Conservation (phyloP, 192 early-diverging fungal species). For the Paraglomus brasilianum region DNA sequence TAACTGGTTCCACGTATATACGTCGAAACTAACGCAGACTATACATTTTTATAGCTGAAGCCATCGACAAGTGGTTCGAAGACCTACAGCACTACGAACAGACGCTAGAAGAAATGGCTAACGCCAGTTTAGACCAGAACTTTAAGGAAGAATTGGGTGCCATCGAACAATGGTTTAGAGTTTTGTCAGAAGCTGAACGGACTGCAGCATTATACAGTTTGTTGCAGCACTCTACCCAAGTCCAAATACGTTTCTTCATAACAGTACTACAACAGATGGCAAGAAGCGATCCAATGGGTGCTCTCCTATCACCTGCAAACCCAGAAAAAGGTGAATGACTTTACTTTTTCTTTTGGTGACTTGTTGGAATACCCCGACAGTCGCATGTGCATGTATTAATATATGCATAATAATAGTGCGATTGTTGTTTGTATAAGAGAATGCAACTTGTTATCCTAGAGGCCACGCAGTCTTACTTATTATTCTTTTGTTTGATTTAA, state of each 20-base stretch:
- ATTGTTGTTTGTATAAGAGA: too few species aligned
- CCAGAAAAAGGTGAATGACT: slow-evolving; percentile 48
- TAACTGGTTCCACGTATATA: neutral
- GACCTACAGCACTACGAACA: slow-evolving; percentile 89
- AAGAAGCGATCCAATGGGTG: slow-evolving; percentile 73
- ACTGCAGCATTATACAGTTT: slow-evolving; percentile 92
- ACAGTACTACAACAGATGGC: slow-evolving; percentile 92
- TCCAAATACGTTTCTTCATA: slow-evolving; percentile 94
- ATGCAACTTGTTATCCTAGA: too few species aligned
- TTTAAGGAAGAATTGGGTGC: slow-evolving; percentile 90
- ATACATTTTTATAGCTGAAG: slow-evolving; percentile 45
- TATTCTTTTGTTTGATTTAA: too few species aligned
- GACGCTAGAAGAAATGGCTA: slow-evolving; percentile 89
- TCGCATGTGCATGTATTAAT: neutral
- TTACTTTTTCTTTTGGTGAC: slow-evolving; percentile 7
- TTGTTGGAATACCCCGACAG: neutral
- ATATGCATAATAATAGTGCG: too few species aligned
- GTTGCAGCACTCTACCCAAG: slow-evolving; percentile 83
- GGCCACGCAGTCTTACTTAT: too few species aligned
- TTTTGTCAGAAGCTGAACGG: slow-evolving; percentile 85
- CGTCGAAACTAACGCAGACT: neutral
- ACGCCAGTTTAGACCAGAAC: slow-evolving; percentile 72
- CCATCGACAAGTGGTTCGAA: slow-evolving; percentile 89
- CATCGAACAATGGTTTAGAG: slow-evolving; percentile 94
- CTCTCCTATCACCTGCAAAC: slow-evolving; percentile 52